These are phyloP conservation scores for Artemisia tridentata DNA, from an alignment of 129 eudicot species.

Conservation along the genomic window DNA sequence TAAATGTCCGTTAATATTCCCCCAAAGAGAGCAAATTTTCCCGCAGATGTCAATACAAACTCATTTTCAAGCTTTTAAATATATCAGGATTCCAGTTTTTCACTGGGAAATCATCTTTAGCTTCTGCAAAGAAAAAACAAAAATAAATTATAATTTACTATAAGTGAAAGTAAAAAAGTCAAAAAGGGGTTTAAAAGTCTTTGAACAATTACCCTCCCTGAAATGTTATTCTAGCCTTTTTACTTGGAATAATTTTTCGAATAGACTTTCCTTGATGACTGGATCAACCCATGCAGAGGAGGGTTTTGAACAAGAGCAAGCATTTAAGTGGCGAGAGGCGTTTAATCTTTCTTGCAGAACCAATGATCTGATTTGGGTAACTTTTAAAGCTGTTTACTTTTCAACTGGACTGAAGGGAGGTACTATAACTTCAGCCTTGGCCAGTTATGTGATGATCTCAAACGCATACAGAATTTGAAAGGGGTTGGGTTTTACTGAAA, in stretches of 20 bases:
- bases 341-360: conserved; percentile 81
- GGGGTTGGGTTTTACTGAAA: conserved; percentile 74
- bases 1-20: conserved; percentile 65
- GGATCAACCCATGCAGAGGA: conserved; percentile 85
- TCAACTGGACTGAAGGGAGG: conserved; percentile 58
- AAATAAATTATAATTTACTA: neutral
- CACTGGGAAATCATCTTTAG: conserved; percentile 43
- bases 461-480: conserved; percentile 77
- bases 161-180: neutral
- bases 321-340: conserved; percentile 87
- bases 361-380: conserved; percentile 52
- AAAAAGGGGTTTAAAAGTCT: conserved; percentile 12
- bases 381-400: conserved; percentile 55
- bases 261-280: conserved; percentile 40
- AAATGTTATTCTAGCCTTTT: too few relatives aligned
- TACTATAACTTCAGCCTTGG: conserved; percentile 78
- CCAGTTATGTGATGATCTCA: conserved; percentile 95
- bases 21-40: conserved; percentile 71
- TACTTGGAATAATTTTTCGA: conserved; percentile 57
- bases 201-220: conserved; percentile 52
- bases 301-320: conserved; percentile 86
- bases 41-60: conserved; percentile 85
- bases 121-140: conserved; percentile 39
- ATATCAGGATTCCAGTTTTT: conserved; percentile 49
- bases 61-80: conserved; percentile 83